Evolutionary conservation across 257 asterid genomes (phyloP).

Genomic region (Solanum virginianum): DNA sequence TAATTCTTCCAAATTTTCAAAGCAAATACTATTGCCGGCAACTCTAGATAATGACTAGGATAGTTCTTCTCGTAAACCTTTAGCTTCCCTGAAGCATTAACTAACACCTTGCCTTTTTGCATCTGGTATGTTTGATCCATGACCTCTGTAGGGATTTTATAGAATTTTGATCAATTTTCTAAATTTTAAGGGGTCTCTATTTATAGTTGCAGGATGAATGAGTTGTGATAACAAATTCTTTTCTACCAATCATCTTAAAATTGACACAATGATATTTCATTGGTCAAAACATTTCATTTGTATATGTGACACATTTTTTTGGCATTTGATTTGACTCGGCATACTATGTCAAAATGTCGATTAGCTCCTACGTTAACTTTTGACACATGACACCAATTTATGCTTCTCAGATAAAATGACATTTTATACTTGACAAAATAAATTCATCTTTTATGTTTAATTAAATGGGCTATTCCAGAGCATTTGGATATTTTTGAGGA

Average conservation of each 20-base stretch:
- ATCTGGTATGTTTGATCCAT: background rate
- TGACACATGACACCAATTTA: background rate
- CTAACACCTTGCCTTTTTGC: too few relatives aligned
- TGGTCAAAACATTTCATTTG: background rate
- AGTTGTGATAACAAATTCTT: background rate
- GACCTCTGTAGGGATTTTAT: background rate
- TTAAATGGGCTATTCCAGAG: background rate
- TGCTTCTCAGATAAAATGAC: background rate
- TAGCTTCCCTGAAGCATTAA: background rate
- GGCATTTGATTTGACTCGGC: background rate
- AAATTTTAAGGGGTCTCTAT: background rate
- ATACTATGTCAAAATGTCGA: too few relatives aligned
- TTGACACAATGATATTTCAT: background rate
- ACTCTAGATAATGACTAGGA: background rate
- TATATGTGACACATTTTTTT: background rate
- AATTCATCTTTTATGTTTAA: background rate
- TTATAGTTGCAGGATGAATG: background rate
- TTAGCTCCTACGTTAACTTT: background rate
- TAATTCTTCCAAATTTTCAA: background rate
- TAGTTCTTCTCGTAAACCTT: background rate
- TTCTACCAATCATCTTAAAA: background rate
- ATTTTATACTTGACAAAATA: background rate
- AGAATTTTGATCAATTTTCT: background rate
- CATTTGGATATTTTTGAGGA: background rate
- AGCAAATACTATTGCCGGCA: background rate